A percentile compares a stretch with the other conserved stretches of the same genome.
Conservation (phyloP, 495 filamentous ascomycete genomes). For the Bombardia bombarda region DNA sequence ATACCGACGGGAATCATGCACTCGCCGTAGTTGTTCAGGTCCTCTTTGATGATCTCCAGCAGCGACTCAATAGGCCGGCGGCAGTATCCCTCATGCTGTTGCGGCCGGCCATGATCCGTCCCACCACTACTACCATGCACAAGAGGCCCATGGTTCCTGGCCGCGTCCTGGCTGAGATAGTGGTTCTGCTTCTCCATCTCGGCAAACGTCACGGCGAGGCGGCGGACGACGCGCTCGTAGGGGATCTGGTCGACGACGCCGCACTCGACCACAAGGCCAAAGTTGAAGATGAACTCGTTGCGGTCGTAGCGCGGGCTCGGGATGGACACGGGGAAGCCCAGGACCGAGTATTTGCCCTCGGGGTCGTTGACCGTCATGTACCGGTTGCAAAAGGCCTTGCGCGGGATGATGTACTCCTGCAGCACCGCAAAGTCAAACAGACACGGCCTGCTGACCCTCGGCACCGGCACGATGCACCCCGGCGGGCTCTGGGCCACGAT, state of each 20-base stretch:
- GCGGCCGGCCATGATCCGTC: not conserved
- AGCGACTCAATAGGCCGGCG: conserved; percentile 66
- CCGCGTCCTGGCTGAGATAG: conserved; percentile 55
- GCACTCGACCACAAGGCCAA: conserved; percentile 67
- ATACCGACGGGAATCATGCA: conserved; percentile 92
- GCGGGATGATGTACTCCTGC: conserved; percentile 85
- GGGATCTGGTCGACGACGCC: conserved; percentile 55
- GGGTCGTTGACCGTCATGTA: conserved; percentile 69
- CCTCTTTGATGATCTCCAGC: conserved; percentile 86
- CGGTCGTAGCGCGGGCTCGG: conserved; percentile 66
- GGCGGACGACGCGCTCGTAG: conserved; percentile 77
- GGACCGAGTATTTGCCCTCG: conserved; percentile 67
- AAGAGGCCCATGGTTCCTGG: not conserved
- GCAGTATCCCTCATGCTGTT: conserved; percentile 13
- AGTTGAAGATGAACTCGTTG: conserved; percentile 98
- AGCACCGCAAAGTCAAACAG: conserved; percentile 79
- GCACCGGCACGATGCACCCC: conserved; percentile 60
- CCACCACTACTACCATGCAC: not conserved
- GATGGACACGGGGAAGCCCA: conserved; percentile 87
- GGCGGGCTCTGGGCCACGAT: conserved; percentile 68
- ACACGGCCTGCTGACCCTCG: conserved; percentile 44
- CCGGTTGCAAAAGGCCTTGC: conserved; percentile 81
- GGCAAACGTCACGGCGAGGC: conserved; percentile 76
- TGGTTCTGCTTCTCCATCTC: conserved; percentile 80
- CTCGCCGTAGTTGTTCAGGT: conserved; percentile 94